phyloP scores from a whole-genome alignment of 805 yeast species.

The Tetrapisispora fleetii region DNA sequence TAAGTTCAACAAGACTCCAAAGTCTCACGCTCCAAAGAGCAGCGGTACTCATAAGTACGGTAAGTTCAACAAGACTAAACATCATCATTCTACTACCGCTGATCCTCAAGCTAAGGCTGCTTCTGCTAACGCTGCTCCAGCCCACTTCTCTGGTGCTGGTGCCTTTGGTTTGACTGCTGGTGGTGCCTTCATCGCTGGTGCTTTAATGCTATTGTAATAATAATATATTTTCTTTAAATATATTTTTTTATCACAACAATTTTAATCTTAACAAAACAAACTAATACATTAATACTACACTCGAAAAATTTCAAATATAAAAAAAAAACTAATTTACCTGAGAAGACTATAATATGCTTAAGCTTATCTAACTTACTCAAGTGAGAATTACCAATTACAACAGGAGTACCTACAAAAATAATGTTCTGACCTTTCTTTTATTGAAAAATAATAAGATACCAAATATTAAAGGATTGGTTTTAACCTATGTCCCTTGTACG shows the following conservation, averaged over 20 bases:
- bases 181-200: constrained; percentile 43
- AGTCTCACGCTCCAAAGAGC: constrained; percentile 20
- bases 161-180: constrained; percentile 30
- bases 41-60: constrained; percentile 48
- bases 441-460: background rate
- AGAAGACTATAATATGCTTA: background rate
- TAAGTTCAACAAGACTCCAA: constrained; percentile 38
- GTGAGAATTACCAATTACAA: background rate
- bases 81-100: constrained; percentile 11
- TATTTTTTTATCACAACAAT: background rate
- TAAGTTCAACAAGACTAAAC: constrained; percentile 35
- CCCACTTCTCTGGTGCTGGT: constrained; percentile 15
- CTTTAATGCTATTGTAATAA: constrained; percentile 35
- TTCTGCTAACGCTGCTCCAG: constrained; percentile 13
- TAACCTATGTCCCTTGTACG: background rate
- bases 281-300: background rate
- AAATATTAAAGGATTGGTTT: background rate
- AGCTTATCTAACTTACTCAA: no score
- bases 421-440: background rate
- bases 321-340: background rate
- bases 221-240: background rate
- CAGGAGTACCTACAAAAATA: background rate
- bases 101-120: background rate
- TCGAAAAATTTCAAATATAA: no score
- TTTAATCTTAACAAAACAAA: background rate